Evolutionary conservation across 208 protist species (phyloP).

Genomic region (Leishmania guyanensis): DNA sequence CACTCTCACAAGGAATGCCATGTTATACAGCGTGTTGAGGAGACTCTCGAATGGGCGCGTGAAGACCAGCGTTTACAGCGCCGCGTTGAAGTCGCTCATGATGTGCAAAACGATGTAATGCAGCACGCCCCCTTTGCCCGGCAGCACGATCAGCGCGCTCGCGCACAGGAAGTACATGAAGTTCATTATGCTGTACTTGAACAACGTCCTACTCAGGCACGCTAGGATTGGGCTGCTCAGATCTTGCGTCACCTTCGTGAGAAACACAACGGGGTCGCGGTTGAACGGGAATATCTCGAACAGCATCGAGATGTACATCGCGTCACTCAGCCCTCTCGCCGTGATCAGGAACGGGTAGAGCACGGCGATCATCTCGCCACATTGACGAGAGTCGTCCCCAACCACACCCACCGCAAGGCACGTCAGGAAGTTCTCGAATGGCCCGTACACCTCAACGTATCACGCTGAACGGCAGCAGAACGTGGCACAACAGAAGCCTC

Average conservation of each 20-base stretch:
- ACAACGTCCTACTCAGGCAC: slow-evolving; percentile 37
- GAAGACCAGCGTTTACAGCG: slow-evolving; percentile 52
- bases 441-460: slow-evolving; percentile 36
- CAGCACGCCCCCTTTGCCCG: slow-evolving; percentile 25
- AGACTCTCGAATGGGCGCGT: slow-evolving; percentile 48
- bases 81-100: slow-evolving; percentile 48
- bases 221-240: slow-evolving; percentile 43
- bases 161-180: slow-evolving; percentile 51
- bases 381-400: slow-evolving; percentile 33
- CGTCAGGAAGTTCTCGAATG: slow-evolving; percentile 32
- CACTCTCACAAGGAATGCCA: slow-evolving; percentile 43
- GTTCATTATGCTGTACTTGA: slow-evolving; percentile 30
- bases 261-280: slow-evolving; percentile 43
- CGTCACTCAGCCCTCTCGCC: slow-evolving; percentile 36
- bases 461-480: slow-evolving; percentile 40
- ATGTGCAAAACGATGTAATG: slow-evolving; percentile 60
- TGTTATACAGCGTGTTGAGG: slow-evolving; percentile 56
- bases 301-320: slow-evolving; percentile 40
- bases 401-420: slow-evolving; percentile 27
- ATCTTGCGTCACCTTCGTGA: slow-evolving; percentile 55
- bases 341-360: slow-evolving; percentile 51
- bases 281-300: slow-evolving; percentile 50
- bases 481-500: slow-evolving; percentile 44
- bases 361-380: slow-evolving; percentile 29
- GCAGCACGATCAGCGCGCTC: slow-evolving; percentile 35